Base-by-base conservation (phyloP, 2,329 filamentous ascomycete genomes). In the Botrytis squamosa region DNA sequence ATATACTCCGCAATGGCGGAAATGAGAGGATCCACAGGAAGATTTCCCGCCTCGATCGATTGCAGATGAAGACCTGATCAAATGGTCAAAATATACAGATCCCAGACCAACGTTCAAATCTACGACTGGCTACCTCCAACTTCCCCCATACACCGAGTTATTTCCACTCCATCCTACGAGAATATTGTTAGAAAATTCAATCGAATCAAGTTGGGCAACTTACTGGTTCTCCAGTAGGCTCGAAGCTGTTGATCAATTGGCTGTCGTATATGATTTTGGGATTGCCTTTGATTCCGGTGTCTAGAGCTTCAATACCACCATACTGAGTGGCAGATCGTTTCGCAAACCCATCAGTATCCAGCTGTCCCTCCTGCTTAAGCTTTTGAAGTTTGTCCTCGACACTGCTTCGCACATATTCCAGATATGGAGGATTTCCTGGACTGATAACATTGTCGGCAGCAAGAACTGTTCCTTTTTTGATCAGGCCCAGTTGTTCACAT, bases 381-480 rank as follows among this genome's bases (percentile, higher is more conserved):
- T 22, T 80, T 68, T 78, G 78, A 68, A 84, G 83, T 84, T 94
- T 94, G 82, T 92, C 84, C 57, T 86, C 84, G 3, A 91, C 88
- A 44, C 84, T 88, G 76, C 87, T 89, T 72, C 91, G 84, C 64
- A 94, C 91, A 77, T 93, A 94, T 77, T 90, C 87, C 65, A 92
- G 82, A 78, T 93, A 93, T 1, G 87, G 88, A 7, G 91, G 91
- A 77, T 92, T 93, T 1, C 91, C 91, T 1, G 91, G 91, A 79
- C 88, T 89, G 78, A 93, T 88, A 70, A 93, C 87, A 79, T 93
- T 93, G 79, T 93, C 91, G 1, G 91, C 91, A 0, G 87, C 90
- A 33, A 92, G 82, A 0, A 92, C 86, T 0, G 87, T 87, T 0
- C 92, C 92, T 0, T 86, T 85, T 0, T 84, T 84, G 4, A 96